Evolutionary conservation across 2,329 filamentous ascomycete species (phyloP).

Genomic region (Ophiosphaerella herpotricha): DNA sequence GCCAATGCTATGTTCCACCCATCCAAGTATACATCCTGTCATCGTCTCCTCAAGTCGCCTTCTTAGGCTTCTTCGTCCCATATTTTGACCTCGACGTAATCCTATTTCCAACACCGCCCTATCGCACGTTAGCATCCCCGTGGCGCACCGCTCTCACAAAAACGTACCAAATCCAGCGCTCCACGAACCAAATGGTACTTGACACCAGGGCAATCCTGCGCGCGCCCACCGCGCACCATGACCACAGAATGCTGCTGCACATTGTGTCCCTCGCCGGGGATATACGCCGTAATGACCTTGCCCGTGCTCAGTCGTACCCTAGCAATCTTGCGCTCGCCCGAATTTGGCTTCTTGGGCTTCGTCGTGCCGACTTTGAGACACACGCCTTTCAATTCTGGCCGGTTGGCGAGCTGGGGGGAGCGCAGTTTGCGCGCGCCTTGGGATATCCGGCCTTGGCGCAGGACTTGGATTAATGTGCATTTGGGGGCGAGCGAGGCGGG

Average conservation of each 20-base stretch:
- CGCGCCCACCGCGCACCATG: constrained; percentile 87
- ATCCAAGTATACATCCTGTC: constrained; percentile 18
- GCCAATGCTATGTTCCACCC: constrained; percentile 34
- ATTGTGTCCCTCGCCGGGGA: constrained; percentile 97
- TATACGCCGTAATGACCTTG: constrained; percentile 87
- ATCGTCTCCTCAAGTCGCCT: constrained; percentile 21
- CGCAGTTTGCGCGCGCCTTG: constrained; percentile 84
- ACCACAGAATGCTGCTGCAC: constrained; percentile 99
- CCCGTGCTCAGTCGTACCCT: constrained; percentile 88
- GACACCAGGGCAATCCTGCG: constrained; percentile 98
- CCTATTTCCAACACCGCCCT: constrained; percentile 90
- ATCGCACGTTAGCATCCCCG: constrained; percentile 25
- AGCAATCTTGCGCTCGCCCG: constrained; percentile 92
- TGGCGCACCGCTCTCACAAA: neutral
- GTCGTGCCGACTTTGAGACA: constrained; percentile 92
- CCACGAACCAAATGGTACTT: constrained; percentile 92
- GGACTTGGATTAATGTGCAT: constrained; percentile 57
- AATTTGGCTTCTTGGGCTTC: constrained; percentile 98
- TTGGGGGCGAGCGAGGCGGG: constrained; percentile 45
- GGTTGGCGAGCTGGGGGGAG: constrained; percentile 78
- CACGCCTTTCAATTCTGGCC: constrained; percentile 90
- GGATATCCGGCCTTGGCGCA: constrained; percentile 73
- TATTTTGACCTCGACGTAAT: constrained; percentile 91
- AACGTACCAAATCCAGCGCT: constrained; percentile 85
- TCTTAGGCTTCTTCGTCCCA: constrained; percentile 97